Percentiles rank a stretch among this genome's conserved stretches.
phyloP scores from a whole-genome alignment of 23 red algal genomes.

The Gracilaria domingensis region DNA sequence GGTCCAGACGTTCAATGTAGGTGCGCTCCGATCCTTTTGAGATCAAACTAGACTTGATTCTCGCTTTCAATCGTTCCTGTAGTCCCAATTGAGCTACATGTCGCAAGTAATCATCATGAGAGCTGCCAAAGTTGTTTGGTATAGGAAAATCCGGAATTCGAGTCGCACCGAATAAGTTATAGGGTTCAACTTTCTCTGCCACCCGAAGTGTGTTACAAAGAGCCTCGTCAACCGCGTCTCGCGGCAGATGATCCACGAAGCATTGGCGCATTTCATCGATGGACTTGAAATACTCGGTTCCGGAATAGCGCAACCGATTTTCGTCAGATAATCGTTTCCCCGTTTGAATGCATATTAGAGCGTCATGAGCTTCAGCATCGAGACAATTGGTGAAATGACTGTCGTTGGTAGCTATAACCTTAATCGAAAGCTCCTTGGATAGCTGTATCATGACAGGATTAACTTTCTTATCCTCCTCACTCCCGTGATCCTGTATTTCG shows the following conservation, averaged over 20 bases:
- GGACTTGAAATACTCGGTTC: constrained; percentile 95
- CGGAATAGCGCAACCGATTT: constrained; percentile 87
- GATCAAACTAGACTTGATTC: constrained; percentile 18
- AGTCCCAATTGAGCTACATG: constrained; percentile 46
- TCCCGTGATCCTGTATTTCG: constrained; percentile 95
- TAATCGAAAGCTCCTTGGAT: constrained; percentile 70
- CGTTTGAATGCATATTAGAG: constrained; percentile 94
- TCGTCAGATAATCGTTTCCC: constrained; percentile 84
- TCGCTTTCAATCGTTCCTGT: constrained; percentile 28
- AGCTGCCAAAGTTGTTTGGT: constrained; percentile 52
- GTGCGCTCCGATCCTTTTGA: not conserved
- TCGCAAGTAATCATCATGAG: constrained; percentile 61
- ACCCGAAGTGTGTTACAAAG: constrained; percentile 83
- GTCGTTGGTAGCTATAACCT: constrained; percentile 94
- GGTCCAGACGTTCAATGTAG: constrained; percentile 84
- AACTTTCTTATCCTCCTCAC: constrained; percentile 79
- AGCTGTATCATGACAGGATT: constrained; percentile 70
- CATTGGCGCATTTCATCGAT: constrained; percentile 86
- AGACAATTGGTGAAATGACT: constrained; percentile 89
- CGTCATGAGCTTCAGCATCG: constrained; percentile 91
- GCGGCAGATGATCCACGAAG: constrained; percentile 76
- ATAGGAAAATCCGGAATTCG: constrained; percentile 89
- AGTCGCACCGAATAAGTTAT: constrained; percentile 78
- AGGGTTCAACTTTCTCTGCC: constrained; percentile 81
- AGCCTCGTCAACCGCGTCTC: constrained; percentile 59